A percentile compares a stretch with the other conserved stretches of the same genome.
Evolutionary conservation across 23 red algal genomes (phyloP).

Genomic region (Gracilariopsis chorda): DNA sequence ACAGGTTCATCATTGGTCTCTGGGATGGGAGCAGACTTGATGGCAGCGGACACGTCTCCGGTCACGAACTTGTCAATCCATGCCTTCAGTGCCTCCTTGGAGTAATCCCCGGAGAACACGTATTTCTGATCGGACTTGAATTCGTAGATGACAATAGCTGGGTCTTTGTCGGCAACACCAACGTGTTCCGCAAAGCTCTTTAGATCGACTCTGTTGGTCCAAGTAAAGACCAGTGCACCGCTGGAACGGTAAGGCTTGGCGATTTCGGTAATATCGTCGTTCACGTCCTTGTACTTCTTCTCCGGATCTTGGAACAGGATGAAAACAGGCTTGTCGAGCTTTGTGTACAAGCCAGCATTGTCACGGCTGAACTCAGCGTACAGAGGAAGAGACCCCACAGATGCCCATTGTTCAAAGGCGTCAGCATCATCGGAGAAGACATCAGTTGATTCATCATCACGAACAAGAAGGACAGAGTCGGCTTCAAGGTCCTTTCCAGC

Average conservation of each 20-base stretch:
- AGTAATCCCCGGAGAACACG: slow-evolving; percentile 46
- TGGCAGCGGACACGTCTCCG: slow-evolving; percentile 57
- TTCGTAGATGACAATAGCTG: slow-evolving; percentile 71
- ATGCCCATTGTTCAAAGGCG: slow-evolving; percentile 44
- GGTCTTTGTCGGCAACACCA: slow-evolving; percentile 46
- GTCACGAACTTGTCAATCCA: slow-evolving; percentile 55
- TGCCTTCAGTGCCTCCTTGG: slow-evolving; percentile 19
- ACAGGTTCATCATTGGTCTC: slow-evolving; percentile 76
- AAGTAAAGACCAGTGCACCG: slow-evolving; percentile 50
- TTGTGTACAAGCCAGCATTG: slow-evolving; percentile 69
- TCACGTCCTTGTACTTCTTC: slow-evolving; percentile 31
- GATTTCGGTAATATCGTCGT: slow-evolving; percentile 48
- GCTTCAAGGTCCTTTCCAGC: slow-evolving; percentile 26
- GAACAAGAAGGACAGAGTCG: slow-evolving; percentile 46
- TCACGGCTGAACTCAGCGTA: slow-evolving; percentile 68
- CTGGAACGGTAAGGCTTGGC: slow-evolving; percentile 28
- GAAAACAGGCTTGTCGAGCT: slow-evolving; percentile 61
- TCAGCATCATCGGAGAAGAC: slow-evolving; percentile 19
- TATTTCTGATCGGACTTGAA: slow-evolving; percentile 77
- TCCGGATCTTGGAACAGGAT: slow-evolving; percentile 72
- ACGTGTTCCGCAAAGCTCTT: slow-evolving; percentile 81
- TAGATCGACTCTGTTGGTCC: slow-evolving; percentile 58
- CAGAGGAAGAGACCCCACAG: slow-evolving; percentile 24
- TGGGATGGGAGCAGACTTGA: slow-evolving; percentile 72
- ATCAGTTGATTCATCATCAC: slow-evolving; percentile 32